Evolutionary conservation across 768 basidiomycete genomes (phyloP), one percentile per base, ranked within the genome.

Genomic region (Lactarius vividus): DNA sequence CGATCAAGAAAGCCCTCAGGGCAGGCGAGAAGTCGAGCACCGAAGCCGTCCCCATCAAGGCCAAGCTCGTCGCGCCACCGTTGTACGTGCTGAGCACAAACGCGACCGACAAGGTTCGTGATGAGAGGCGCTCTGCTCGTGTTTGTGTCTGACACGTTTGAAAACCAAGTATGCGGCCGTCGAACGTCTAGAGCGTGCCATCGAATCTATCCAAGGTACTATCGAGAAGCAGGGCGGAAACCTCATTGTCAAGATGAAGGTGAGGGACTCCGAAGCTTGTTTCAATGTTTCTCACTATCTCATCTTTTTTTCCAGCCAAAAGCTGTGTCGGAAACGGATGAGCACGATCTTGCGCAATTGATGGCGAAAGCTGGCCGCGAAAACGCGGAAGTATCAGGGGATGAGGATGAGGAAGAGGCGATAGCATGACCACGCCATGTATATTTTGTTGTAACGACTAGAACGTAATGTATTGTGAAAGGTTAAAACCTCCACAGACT

Each of bases 161-260:
- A n/a, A 52, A n/a, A 52, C 49, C 26, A 26, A 91, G 89, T 89
- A 86, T 71, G 90, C 90, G 46, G 91, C 96, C 57, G 91, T 98
- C 8, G 97, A 98, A 66, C 84, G 91, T 40, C 85, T 99, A 61
- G 97, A 98, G 74, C 87, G 91, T 61, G 95, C 96, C 0, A 94
- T 98, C 65, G 94, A 96, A 73, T 82, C 86, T 10, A 98, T 99
- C 67, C 93, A 93, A 66, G 78, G 78, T 68, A 87, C 88, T 15
- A 96, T 99, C 64, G 88, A 92, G 73, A 83, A 85, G 66, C 85
- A 90, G 71, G 93, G 94, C 5, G 97, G 97, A 2, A 87, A 84
- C 56, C 80, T 98, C 64, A 82, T 91, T 37, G 89, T 99, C 42
- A 98, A 98, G 82, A 98, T 99, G 96, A 96, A 93, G 87, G 95